Percentiles rank a stretch among this genome's conserved stretches.
Evolutionary conservation across 208 protist species (phyloP).

Genomic region (Leishmania braziliensis): DNA sequence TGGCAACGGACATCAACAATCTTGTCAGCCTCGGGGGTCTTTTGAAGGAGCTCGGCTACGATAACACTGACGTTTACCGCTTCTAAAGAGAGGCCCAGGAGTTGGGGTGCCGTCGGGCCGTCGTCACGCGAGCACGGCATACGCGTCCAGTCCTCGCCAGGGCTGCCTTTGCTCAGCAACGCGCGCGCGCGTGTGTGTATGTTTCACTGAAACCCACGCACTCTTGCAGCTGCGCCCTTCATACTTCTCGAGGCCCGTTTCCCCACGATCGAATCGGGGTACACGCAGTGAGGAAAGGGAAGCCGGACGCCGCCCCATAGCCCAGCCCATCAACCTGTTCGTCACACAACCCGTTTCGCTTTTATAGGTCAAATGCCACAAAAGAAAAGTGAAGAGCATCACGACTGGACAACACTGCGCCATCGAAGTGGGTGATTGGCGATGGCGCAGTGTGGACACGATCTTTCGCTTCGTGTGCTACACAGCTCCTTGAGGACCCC

Average conservation of each 20-base stretch:
- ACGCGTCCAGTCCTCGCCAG: not conserved
- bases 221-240: not conserved
- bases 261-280: not conserved
- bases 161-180: not conserved
- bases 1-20: slow-evolving; percentile 87
- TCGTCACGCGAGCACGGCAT: not conserved
- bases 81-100: slow-evolving; percentile 48
- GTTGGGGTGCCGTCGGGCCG: not conserved
- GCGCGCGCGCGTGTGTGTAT: not conserved
- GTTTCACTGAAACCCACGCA: not conserved
- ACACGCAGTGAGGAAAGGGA: not conserved
- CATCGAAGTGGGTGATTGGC: not conserved
- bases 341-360: not conserved
- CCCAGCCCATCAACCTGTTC: not conserved
- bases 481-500: not conserved
- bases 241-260: not conserved
- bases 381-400: not conserved
- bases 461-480: not conserved
- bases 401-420: not conserved
- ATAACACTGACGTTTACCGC: slow-evolving; percentile 83
- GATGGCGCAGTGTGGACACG: not conserved
- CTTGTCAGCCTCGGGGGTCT: slow-evolving; percentile 77
- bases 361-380: not conserved
- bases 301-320: not conserved
- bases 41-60: slow-evolving; percentile 81